These are phyloP conservation scores for Salix exigua DNA, from an alignment of 345 rosid species.

Conservation along the genomic window DNA sequence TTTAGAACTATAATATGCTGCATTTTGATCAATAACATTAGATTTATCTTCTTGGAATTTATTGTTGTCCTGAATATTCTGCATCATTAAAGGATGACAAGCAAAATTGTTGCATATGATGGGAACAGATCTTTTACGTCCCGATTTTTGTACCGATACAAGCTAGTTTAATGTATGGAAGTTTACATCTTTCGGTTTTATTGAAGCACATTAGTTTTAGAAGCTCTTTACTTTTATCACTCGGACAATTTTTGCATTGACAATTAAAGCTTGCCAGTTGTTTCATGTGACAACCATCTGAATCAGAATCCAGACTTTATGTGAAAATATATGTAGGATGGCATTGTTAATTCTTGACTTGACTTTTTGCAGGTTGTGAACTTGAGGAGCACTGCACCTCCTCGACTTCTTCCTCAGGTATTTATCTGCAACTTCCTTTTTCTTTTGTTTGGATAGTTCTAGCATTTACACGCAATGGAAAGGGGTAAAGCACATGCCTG, in stretches of 20 bases:
- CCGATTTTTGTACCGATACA: background rate
- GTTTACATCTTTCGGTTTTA: background rate
- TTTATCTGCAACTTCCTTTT: slow-evolving; percentile 3
- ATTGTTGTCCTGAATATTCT: background rate
- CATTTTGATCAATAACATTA: background rate
- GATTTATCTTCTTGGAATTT: background rate
- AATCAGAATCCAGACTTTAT: background rate
- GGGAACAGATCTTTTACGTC: background rate
- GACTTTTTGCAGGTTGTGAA: slow-evolving; percentile 65
- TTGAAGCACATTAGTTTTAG: background rate
- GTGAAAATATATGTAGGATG: background rate
- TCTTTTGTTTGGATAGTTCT: background rate
- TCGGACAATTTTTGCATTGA: background rate
- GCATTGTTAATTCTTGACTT: slow-evolving; percentile 17
- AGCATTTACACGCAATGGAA: background rate
- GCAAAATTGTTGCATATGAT: background rate
- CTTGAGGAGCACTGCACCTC: slow-evolving; percentile 54
- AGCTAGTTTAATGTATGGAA: background rate
- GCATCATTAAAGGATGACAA: background rate
- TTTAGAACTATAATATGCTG: background rate
- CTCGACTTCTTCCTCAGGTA: slow-evolving; percentile 65
- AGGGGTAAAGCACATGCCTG: background rate
- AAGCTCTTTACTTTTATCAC: background rate
- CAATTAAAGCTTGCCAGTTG: background rate
- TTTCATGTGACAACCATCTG: background rate